These are phyloP conservation scores for Zymoseptoria ardabiliae DNA, from an alignment of 2,329 filamentous ascomycete genomes.

Conservation along the genomic window DNA sequence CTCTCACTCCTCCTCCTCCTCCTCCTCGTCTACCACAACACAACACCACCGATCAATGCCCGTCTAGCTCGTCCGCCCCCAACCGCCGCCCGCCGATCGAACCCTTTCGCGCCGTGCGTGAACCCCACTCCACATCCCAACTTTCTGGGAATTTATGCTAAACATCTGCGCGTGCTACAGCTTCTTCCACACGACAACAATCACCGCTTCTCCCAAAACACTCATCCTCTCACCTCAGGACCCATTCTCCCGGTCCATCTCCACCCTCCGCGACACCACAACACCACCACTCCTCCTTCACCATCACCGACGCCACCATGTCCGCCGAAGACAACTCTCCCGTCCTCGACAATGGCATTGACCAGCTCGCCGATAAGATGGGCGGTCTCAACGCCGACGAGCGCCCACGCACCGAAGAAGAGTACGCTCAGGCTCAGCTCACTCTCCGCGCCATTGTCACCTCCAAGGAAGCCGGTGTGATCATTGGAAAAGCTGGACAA, in stretches of 20 bases:
- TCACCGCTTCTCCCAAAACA: not conserved
- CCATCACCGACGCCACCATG: slow-evolving; percentile 15
- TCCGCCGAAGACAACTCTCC: slow-evolving; percentile 26
- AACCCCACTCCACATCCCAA: not conserved
- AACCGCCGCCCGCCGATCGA: not conserved
- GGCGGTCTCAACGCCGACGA: slow-evolving; percentile 44
- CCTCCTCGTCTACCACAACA: not conserved
- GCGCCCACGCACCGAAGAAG: slow-evolving; percentile 91
- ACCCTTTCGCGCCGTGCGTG: not conserved
- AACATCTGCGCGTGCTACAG: not conserved
- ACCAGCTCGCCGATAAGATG: slow-evolving; percentile 35
- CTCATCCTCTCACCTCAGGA: not conserved
- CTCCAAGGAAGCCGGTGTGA: slow-evolving; percentile 96
- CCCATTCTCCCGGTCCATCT: not conserved
- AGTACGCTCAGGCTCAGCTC: slow-evolving; percentile 86
- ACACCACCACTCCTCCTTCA: not conserved
- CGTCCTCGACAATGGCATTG: slow-evolving; percentile 25
- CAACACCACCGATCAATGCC: not conserved
- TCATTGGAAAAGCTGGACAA: slow-evolving; percentile 97
- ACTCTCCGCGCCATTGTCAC: slow-evolving; percentile 96
- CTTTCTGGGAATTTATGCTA: not conserved
- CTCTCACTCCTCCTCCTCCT: no score
- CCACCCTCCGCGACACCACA: not conserved
- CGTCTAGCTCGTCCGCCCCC: not conserved
- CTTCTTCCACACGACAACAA: not conserved